Evolutionary conservation across 768 basidiomycete genomes (phyloP), one percentile per base, ranked within the genome.

Genomic region (Rhodotorula kratochvilovae): DNA sequence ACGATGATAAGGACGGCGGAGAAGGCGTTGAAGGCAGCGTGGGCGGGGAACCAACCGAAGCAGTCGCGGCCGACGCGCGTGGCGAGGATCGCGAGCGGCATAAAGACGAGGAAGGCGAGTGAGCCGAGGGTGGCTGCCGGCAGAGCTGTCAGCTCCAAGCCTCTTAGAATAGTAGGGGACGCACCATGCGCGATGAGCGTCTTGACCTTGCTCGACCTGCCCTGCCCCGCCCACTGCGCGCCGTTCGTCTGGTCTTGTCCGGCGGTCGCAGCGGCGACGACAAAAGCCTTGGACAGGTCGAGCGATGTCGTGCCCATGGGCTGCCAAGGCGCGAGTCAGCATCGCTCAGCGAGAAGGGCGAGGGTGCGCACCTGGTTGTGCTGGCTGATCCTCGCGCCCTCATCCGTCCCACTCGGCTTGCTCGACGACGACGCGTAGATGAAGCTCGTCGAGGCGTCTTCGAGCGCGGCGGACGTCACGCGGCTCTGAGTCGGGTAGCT

Each of bases 301-400:
- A 57, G 35, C 21, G 36, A 11, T 3, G 56, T 57, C 35, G 56
- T 25, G 11, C 56, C 56, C 33, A 25, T 36, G 35, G 36, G 8
- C 56, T 57, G 56, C 35, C 12, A 25, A 25, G 19, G 21, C 33
- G 36, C 8, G 23, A 23, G 17, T 6, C 12, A 31, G 58, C 29
- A 31, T 11, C 27, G 45, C 7, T 8, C 8, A n/a, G 15, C 0
- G 17, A 12, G 21, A 0, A 53, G 36, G 5, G 15, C 29, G 39
- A 39, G 43, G 3, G 17, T 16, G 48, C 39, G 33, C 39, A 54
- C 68, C 50, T 69, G 61, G 27, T 73, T 62, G 48, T 72, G 71
- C 48, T 68, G 63, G 3, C 10, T 48, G 27, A 72, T 8, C 8
- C 27, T n/a, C 15, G 71, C 57, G 4, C 13, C 39, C 48, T 67